Evolutionary conservation across 176 grass and related monocot species (phyloP).

Genomic region (Thalia dealbata): DNA sequence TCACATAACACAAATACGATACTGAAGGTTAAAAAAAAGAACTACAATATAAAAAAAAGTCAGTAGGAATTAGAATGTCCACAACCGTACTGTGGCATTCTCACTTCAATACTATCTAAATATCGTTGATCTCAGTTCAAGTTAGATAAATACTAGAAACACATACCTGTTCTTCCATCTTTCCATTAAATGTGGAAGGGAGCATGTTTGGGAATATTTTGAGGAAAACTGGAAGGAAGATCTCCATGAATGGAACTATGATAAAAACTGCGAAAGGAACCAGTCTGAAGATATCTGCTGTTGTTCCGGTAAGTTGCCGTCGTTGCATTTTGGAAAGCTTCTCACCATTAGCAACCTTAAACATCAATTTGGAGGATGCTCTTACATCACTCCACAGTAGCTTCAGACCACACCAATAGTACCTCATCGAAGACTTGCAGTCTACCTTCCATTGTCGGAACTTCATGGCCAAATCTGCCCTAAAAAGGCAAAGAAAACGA

Average conservation of each 20-base stretch:
- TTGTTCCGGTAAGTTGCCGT: conserved; percentile 79
- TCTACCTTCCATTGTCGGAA: conserved; percentile 92
- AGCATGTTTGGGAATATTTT: conserved; percentile 94
- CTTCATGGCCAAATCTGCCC: conserved; percentile 71
- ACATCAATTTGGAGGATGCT: conserved; percentile 84
- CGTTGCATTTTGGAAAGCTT: conserved; percentile 75
- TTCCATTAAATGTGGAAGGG: conserved; percentile 91
- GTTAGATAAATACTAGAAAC: neutral
- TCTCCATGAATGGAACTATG: conserved; percentile 88
- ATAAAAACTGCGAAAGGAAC: conserved; percentile 92
- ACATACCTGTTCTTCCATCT: conserved; percentile 78
- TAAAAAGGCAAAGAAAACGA: conserved; percentile 16
- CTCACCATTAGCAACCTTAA: conserved; percentile 85
- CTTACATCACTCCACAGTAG: conserved; percentile 68
- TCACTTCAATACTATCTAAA: too few relatives aligned
- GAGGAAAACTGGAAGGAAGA: conserved; percentile 85
- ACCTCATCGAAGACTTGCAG: conserved; percentile 67
- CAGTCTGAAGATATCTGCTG: conserved; percentile 79
- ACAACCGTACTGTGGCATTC: too few relatives aligned
- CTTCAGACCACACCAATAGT: conserved; percentile 86
- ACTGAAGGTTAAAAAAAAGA: too few relatives aligned
- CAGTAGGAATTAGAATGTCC: too few relatives aligned
- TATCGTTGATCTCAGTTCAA: too few relatives aligned
- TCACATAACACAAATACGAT: too few relatives aligned
- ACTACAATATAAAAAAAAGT: too few relatives aligned